Evolutionary conservation across 495 filamentous ascomycete species (phyloP).

Genomic region (Friedmanniomyces simplex): DNA sequence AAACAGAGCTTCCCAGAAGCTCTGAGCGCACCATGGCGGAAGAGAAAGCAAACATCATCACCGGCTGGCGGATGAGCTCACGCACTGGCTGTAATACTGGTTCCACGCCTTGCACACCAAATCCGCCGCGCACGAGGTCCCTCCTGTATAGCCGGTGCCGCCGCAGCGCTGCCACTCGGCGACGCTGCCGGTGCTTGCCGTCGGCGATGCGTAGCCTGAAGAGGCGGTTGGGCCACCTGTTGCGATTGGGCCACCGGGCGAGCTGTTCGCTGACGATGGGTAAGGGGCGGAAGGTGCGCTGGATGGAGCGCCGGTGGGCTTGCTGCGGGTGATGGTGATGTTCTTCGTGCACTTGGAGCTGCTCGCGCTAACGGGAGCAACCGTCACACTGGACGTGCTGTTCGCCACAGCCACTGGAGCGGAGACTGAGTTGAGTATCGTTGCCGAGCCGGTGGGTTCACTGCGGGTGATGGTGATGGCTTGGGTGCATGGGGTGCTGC

Average conservation of each 20-base stretch:
- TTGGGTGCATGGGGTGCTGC: neutral
- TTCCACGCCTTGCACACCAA: constrained; percentile 9
- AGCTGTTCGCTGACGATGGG: neutral
- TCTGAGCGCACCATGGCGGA: neutral
- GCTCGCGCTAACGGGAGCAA: neutral
- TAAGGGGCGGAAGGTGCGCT: neutral
- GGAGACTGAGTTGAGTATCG: neutral
- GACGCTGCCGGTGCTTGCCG: neutral
- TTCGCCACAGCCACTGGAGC: neutral
- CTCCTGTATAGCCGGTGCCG: constrained; percentile 1
- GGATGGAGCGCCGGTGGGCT: neutral
- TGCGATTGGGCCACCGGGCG: neutral
- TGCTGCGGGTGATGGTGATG: neutral
- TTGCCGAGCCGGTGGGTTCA: neutral
- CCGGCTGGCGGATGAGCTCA: neutral
- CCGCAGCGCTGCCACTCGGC: constrained; percentile 5
- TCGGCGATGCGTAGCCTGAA: neutral
- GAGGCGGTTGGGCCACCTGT: neutral
- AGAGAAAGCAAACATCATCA: neutral
- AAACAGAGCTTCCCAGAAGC: neutral
- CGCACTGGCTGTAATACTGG: constrained; percentile 2
- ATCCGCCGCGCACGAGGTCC: neutral
- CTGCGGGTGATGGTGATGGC: constrained; percentile 5
- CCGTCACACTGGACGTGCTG: neutral
- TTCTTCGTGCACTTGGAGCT: neutral